Evolutionary conservation across 2,329 filamentous ascomycete species (phyloP), one percentile per base, ranked within the genome.

Genomic region (Verticillium isaacii): DNA sequence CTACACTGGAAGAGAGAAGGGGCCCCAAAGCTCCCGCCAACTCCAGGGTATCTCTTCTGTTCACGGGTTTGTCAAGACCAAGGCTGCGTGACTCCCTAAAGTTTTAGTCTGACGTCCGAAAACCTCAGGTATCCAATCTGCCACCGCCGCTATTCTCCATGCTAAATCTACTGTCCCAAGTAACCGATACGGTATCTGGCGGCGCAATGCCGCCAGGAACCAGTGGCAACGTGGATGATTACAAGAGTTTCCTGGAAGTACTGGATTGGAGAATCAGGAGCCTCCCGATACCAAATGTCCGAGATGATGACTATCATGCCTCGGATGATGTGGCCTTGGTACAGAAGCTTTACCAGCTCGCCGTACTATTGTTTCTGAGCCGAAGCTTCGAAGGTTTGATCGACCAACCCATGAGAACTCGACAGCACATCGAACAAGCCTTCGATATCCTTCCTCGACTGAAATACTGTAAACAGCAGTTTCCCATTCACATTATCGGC

Each of bases 291-390:
- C 32, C 45, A 9, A 60, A 63, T 12, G 25, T 60, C 32, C 19
- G 63, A 14, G 32, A 57, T 36, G 11, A 57, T 57, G 52, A 32
- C 5, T 9, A 12, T 32, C 3, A 9, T 45, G 39, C 39, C 9
- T 55, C 23, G 11, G 23, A 29, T 29, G 55, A 57, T 12, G 19
- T 15, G 3, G 12, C 32, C 1, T 32, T 57, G 6, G 23, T 64
- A 2, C 52, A 63, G 36, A 63, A 74, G 57, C 62, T 75, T 0
- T 73, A 69, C 60, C 68, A 67, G 3, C 32, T 74, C 4, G 65
- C 72, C 0, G 66, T 67, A 2, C 57, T 74, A 11, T 60, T 75
- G 3, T 76, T 75, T 52, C 68, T 77, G 2, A 61, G 66, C 17
- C 68, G 72, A 6, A 63, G 64, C 0, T 68, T 68, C 1, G 58